A percentile compares a stretch with the other conserved stretches of the same genome.
Conservation (phyloP, 1,284 basidiomycete genomes). For the Naganishia albida region DNA sequence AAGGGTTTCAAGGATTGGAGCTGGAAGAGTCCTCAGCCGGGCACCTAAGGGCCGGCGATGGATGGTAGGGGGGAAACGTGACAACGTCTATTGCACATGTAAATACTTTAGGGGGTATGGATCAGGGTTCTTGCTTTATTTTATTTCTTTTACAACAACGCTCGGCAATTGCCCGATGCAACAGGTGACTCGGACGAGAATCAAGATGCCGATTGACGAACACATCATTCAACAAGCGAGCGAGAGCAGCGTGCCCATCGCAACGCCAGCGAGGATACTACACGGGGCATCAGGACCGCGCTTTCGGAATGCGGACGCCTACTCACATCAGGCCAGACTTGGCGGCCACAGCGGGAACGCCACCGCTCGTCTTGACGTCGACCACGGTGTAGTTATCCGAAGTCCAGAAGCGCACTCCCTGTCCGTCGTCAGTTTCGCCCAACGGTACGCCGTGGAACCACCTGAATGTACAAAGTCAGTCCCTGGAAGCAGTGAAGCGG, state of each 20-base stretch:
- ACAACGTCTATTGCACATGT: no score
- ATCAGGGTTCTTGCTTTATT: no score
- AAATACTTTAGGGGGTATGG: no score
- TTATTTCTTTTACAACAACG: no score
- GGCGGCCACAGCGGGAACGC: neutral
- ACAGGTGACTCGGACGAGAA: no score
- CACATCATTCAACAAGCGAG: neutral
- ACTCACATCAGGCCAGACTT: constrained; percentile 3
- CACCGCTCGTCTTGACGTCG: neutral
- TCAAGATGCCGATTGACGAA: no score
- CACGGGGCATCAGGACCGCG: neutral
- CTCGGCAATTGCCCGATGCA: no score
- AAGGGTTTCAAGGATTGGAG: constrained; percentile 32
- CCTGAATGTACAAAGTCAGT: neutral
- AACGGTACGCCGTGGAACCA: neutral
- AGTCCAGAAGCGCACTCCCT: neutral
- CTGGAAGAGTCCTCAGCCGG: constrained; percentile 32
- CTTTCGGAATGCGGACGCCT: neutral
- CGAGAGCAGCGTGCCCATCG: neutral
- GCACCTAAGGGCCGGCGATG: neutral
- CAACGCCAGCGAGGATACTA: neutral
- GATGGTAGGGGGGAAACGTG: no score
- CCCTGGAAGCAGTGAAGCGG: neutral
- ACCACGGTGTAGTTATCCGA: constrained; percentile 4
- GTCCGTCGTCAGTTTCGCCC: neutral